Conservation (phyloP, 31 red algal genomes). For the Endocladia muricata region DNA sequence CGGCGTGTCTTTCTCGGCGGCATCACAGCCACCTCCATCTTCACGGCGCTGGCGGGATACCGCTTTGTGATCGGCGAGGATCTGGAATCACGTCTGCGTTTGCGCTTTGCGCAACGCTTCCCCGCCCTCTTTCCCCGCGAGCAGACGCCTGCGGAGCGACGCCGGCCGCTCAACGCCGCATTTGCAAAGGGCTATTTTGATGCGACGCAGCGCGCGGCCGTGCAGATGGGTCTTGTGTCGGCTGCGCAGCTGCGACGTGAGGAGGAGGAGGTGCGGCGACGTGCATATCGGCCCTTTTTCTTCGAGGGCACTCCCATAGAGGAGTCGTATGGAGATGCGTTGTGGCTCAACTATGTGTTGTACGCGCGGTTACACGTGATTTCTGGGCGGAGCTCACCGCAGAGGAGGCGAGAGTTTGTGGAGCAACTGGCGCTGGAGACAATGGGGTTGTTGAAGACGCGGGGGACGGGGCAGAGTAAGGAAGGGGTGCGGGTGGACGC, state of each 20-base stretch:
- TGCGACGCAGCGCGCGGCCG: constrained; percentile 21
- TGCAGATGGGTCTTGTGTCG: constrained; percentile 23
- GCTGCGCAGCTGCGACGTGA: constrained; percentile 15
- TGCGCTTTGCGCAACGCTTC: constrained; percentile 1
- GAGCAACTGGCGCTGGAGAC: constrained; percentile 1
- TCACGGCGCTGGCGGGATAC: constrained; percentile 18
- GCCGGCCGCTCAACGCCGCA: constrained; percentile 6
- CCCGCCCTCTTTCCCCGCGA: constrained; percentile 34
- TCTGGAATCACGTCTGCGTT: constrained; percentile 6
- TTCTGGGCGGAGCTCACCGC: constrained; percentile 22
- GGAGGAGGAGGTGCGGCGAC: constrained; percentile 19
- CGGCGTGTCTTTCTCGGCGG: constrained; percentile 50
- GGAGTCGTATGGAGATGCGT: background rate
- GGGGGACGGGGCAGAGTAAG: background rate
- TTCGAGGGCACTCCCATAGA: background rate
- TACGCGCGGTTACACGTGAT: constrained; percentile 46
- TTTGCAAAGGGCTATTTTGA: constrained; percentile 46
- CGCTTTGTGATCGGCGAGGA: constrained; percentile 61
- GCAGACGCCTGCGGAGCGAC: constrained; percentile 7
- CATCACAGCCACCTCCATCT: constrained; percentile 3
- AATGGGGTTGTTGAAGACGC: background rate
- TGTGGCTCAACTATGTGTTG: constrained; percentile 45
- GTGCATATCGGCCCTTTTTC: constrained; percentile 44
- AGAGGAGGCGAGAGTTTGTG: constrained; percentile 14
- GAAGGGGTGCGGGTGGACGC: background rate